phyloP scores from a whole-genome alignment of 495 filamentous ascomycete genomes.

The Penicillium goetzii region DNA sequence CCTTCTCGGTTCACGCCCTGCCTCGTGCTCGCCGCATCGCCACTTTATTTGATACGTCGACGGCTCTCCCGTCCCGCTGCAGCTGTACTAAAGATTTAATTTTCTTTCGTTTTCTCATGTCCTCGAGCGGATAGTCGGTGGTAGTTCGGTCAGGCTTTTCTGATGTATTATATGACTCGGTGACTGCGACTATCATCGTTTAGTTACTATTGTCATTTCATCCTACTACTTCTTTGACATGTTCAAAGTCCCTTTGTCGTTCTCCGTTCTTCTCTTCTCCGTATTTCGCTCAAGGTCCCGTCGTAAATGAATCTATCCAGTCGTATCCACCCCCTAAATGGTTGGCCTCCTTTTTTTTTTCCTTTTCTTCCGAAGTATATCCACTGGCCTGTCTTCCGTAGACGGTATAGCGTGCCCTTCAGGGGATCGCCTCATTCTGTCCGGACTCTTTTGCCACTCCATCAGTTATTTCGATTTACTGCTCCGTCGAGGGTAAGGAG shows the following conservation, averaged over 20 bases:
- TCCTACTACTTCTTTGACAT: not conserved
- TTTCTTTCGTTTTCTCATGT: conserved; percentile 4
- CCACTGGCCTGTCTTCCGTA: not conserved
- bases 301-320: not conserved
- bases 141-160: not conserved
- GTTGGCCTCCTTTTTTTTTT: conserved; percentile 5
- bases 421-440: not conserved
- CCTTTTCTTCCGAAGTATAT: conserved; percentile 2
- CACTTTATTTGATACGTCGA: conserved; percentile 15
- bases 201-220: not conserved
- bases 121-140: not conserved
- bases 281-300: not conserved
- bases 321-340: not conserved
- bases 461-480: not conserved
- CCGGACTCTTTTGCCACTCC: not conserved
- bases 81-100: not conserved
- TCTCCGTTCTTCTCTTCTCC: not conserved
- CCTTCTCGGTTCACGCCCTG: conserved; percentile 24
- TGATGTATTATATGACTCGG: not conserved
- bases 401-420: not conserved
- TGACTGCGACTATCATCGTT: not conserved
- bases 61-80: conserved; percentile 4
- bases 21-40: conserved; percentile 26
- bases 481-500: not conserved
- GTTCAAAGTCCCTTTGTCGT: not conserved